phyloP scores from a whole-genome alignment of 108 stramenopile genomes.

The Fragilaria crotonensis region DNA sequence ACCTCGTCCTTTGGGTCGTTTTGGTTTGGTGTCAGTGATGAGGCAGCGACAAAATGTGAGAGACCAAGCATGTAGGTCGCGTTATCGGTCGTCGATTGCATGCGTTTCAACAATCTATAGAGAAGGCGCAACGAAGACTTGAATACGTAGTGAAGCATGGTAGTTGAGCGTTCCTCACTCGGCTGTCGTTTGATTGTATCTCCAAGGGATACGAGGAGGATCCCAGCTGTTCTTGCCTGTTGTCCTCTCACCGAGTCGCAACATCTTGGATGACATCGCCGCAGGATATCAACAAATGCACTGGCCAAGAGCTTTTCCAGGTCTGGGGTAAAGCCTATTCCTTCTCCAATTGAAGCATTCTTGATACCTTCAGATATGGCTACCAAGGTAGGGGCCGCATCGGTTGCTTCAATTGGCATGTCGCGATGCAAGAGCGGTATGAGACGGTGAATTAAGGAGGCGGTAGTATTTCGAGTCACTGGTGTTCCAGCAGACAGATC shows the following conservation, averaged over 20 bases:
- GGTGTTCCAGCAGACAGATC: background rate
- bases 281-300: background rate
- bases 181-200: too few relatives aligned
- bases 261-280: too few relatives aligned
- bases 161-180: too few relatives aligned
- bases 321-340: background rate
- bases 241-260: too few relatives aligned
- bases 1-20: too few relatives aligned
- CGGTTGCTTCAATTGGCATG: background rate
- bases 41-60: too few relatives aligned
- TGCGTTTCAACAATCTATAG: background rate
- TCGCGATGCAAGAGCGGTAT: background rate
- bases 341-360: background rate
- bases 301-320: background rate
- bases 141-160: too few relatives aligned
- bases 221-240: too few relatives aligned
- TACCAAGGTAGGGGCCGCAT: background rate
- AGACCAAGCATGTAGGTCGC: too few relatives aligned
- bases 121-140: background rate
- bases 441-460: background rate
- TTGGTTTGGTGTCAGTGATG: too few relatives aligned
- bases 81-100: too few relatives aligned
- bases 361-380: background rate
- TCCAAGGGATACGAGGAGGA: too few relatives aligned
- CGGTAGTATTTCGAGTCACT: background rate